Base-by-base conservation (phyloP, 352 stramenopile species). In the Aphanomyces invadans region DNA sequence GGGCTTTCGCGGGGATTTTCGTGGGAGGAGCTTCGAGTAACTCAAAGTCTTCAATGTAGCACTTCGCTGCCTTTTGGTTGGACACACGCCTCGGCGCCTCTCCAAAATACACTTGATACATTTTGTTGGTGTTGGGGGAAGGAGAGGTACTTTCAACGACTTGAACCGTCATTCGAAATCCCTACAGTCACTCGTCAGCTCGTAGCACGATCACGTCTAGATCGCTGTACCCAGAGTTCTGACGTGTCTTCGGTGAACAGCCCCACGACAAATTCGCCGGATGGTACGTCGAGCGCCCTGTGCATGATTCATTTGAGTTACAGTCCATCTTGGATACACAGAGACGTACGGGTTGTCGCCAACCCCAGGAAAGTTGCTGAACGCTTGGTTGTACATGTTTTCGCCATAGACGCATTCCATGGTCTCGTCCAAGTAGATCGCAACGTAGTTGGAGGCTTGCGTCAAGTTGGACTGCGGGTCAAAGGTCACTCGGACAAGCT, bases 401-500 rank as follows among this genome's bases (percentile, higher is more conserved):
- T 67, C 60, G 7, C 60, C 60, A 44, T 28, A 67, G 15, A 17
- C 31, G 19, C 0, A 21, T 33, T 49, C 31, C 17, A 57, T 49
- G 23, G 29, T 32, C 10, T 45, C 60, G 17, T 67, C 49, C 17
- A 3, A 32, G 21, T 57, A 67, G 29, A 67, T 48, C 0, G 48
- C 38, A 26, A 67, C n/a, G 42, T 67, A 67, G 44, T 80, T 81
- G 1, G 71, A 77, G 0, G 74, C 74, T n/a, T 76, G 70, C 26
- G 87, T 76, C 46, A 90, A 77, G 29, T 90, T 78, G 46, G 73
- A 88, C 31, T 89, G 57, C 11, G 78, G 74, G 67, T 93, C 83
- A 70, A 93, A 92, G 0, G 73, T 89, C 3, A 93, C 72, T 17
- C 80, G 80, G 68, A 93, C 87, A 39, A 77, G 87, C 2, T 70